A percentile compares a stretch with the other conserved stretches of the same genome.
These are phyloP conservation scores for Coemansia sp. DNA, from an alignment of 371 early-diverging fungal genomes.

Conservation along the genomic window DNA sequence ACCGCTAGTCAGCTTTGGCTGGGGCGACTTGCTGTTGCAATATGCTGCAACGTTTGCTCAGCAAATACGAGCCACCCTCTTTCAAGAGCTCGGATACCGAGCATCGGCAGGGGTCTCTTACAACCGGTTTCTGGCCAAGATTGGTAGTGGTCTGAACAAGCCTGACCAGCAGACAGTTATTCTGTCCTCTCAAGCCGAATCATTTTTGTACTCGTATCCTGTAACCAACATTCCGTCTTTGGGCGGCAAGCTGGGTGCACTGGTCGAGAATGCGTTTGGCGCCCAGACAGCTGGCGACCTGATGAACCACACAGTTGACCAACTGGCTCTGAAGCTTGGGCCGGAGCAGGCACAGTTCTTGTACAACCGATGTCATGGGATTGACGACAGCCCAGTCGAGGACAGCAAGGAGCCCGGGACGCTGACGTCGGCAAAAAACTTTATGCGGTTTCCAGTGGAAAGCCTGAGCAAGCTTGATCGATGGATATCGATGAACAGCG, in stretches of 20 bases:
- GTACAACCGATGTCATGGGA: conserved; percentile 64
- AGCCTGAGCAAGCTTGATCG: conserved; percentile 51
- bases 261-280: conserved; percentile 62
- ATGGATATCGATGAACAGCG: conserved; percentile 62
- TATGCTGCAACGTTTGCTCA: conserved; percentile 69
- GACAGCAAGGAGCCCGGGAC: conserved; percentile 55
- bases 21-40: conserved; percentile 68
- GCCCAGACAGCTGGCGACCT: conserved; percentile 64
- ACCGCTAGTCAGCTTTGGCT: conserved; percentile 49
- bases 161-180: conserved; percentile 73
- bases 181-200: conserved; percentile 55
- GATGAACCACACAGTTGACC: conserved; percentile 52
- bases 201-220: conserved; percentile 65
- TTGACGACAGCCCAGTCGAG: conserved; percentile 57
- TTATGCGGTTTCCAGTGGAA: conserved; percentile 54
- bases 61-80: conserved; percentile 67
- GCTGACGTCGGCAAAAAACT: conserved; percentile 60
- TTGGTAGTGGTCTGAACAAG: conserved; percentile 82
- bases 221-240: conserved; percentile 73
- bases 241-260: conserved; percentile 86
- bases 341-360: conserved; percentile 55
- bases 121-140: conserved; percentile 80
- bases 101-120: conserved; percentile 81
- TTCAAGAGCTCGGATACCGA: conserved; percentile 71
- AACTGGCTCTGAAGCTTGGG: conserved; percentile 53